Percentiles rank a stretch among this genome's conserved stretches.
phyloP scores from a whole-genome alignment of 2,329 filamentous ascomycete genomes.

The Coniella lustricola region DNA sequence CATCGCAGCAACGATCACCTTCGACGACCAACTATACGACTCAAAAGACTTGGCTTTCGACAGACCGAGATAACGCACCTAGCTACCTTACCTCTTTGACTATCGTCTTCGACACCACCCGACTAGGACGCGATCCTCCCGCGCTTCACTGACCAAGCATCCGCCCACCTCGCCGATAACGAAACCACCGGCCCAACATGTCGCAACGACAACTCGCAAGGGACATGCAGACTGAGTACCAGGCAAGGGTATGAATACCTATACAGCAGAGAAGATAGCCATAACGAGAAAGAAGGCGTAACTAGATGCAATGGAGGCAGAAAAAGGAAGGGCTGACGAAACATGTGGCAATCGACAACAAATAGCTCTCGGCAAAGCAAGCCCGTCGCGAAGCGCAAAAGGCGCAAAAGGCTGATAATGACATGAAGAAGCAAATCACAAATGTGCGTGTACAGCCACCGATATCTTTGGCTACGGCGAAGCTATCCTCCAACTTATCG shows the following conservation, averaged over 20 bases:
- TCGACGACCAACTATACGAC: too few relatives aligned
- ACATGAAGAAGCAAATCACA: constrained; percentile 57
- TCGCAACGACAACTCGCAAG: constrained; percentile 51
- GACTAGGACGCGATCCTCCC: too few relatives aligned
- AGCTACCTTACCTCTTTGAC: too few relatives aligned
- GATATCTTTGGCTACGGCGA: too few relatives aligned
- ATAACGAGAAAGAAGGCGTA: too few relatives aligned
- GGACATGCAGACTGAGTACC: constrained; percentile 58
- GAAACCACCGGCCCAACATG: constrained; percentile 35
- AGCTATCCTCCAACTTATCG: too few relatives aligned
- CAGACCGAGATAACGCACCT: too few relatives aligned
- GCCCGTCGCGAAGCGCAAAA: constrained; percentile 54
- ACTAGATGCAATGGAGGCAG: too few relatives aligned
- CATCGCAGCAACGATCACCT: too few relatives aligned
- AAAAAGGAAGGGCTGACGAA: constrained; percentile 1
- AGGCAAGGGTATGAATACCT: constrained; percentile 40
- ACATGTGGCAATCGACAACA: neutral
- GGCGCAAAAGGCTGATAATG: constrained; percentile 53
- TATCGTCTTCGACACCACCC: too few relatives aligned
- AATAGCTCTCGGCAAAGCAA: constrained; percentile 55
- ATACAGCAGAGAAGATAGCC: neutral
- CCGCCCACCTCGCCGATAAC: neutral
- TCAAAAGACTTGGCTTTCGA: too few relatives aligned
- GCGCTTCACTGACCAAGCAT: neutral
- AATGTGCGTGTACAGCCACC: too few relatives aligned